These are phyloP conservation scores for Paramecium caudatum DNA, from an alignment of 73 alveolate species.

Conservation along the genomic window DNA sequence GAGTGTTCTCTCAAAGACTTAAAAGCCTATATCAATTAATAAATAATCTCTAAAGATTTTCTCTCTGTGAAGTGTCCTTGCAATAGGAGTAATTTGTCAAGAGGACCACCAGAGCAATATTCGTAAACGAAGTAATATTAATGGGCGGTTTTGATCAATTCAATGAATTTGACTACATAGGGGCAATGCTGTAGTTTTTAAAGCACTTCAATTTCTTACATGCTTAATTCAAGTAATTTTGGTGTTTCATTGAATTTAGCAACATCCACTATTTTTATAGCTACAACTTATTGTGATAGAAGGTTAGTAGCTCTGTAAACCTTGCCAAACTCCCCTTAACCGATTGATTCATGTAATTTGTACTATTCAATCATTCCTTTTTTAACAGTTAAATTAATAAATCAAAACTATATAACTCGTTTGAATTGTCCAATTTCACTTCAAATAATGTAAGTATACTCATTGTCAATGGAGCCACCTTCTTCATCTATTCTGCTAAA, in stretches of 20 bases:
- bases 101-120: conserved; percentile 75
- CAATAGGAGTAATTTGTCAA: conserved; percentile 55
- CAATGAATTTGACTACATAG: conserved; percentile 71
- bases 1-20: conserved; percentile 65
- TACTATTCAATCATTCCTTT: conserved; percentile 75
- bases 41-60: conserved; percentile 53
- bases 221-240: conserved; percentile 70
- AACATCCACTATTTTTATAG: conserved; percentile 67
- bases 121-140: conserved; percentile 74
- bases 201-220: conserved; percentile 70
- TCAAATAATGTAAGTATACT: conserved; percentile 1
- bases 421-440: neutral
- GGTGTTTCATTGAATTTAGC: conserved; percentile 75
- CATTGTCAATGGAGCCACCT: conserved; percentile 11
- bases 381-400: conserved; percentile 64
- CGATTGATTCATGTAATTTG: conserved; percentile 70
- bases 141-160: conserved; percentile 60
- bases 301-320: conserved; percentile 76
- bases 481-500: conserved; percentile 40
- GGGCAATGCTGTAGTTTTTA: conserved; percentile 51
- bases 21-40: conserved; percentile 67
- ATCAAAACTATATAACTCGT: conserved; percentile 51
- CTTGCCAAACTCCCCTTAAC: conserved; percentile 73
- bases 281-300: conserved; percentile 47
- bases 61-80: conserved; percentile 69